A percentile compares a stretch with the other conserved stretches of the same genome.
Conservation (phyloP, 768 basidiomycete genomes). For the Termitomyces sp. region DNA sequence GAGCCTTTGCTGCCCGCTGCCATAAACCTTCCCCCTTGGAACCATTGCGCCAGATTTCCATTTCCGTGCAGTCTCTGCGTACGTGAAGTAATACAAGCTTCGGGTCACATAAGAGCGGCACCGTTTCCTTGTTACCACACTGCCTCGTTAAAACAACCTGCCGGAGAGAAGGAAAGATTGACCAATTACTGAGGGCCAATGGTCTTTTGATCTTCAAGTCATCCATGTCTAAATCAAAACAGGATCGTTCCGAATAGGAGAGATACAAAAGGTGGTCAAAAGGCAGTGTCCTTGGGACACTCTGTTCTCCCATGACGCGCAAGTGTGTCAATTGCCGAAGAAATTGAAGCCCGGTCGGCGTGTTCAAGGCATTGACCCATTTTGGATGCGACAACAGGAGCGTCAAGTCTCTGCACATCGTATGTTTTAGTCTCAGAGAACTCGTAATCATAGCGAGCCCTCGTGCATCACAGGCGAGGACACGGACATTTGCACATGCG, state of each 20-base stretch:
- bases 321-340: slow-evolving; percentile 26
- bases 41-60: slow-evolving; percentile 31
- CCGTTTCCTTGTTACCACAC: slow-evolving; percentile 15
- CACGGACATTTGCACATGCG: slow-evolving; percentile 23
- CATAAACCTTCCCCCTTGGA: slow-evolving; percentile 25
- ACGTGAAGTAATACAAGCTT: slow-evolving; percentile 22
- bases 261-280: slow-evolving; percentile 24
- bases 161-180: slow-evolving; percentile 21
- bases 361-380: slow-evolving; percentile 17
- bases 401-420: slow-evolving; percentile 24
- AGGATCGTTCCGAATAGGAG: slow-evolving; percentile 18
- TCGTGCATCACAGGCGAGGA: slow-evolving; percentile 25
- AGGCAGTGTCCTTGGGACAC: slow-evolving; percentile 16
- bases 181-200: slow-evolving; percentile 16
- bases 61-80: slow-evolving; percentile 23
- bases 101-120: slow-evolving; percentile 17
- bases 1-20: slow-evolving; percentile 18
- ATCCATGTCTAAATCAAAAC: slow-evolving; percentile 4
- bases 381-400: slow-evolving; percentile 21
- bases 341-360: slow-evolving; percentile 20
- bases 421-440: slow-evolving; percentile 19
- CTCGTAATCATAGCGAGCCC: slow-evolving; percentile 18
- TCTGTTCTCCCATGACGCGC: slow-evolving; percentile 24
- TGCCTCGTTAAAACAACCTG: slow-evolving; percentile 25
- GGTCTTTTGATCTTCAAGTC: slow-evolving; percentile 12